Evolutionary conservation across 1,284 basidiomycete species (phyloP), one percentile per base, ranked within the genome.

Genomic region (Fomes fomentarius): DNA sequence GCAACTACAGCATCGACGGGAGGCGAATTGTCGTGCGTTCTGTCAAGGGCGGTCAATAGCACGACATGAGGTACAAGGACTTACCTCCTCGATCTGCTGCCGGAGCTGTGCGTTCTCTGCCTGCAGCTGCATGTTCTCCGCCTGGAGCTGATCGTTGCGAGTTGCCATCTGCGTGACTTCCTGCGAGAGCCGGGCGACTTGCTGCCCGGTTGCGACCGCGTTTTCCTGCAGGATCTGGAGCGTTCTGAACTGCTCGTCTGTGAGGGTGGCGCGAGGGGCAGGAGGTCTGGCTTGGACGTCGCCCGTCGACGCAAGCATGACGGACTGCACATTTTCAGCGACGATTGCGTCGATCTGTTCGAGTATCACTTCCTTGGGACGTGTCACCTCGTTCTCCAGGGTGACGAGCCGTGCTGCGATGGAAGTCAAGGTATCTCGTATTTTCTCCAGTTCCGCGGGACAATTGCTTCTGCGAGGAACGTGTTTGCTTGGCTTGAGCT

Each of bases 401-500:
- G 39, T 34, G 19, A 22, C 40, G 2, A 64, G 44, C 4, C 56
- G 54, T 2, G 52, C 57, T 21, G 57, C 61, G 47, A 65, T 49
- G 6, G 55, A 44, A 1, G 46, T 28, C 22, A 64, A 34, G 2
- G 48, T 34, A 25, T 57, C 49, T 7, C 53, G 50, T 26, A 62
- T 56, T 21, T 57, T 59, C 30, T 57, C 56, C 5, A 62, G 53
- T 46, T 62, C 61, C 17, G 56, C 22, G 10, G 57, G 61, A 59
- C 44, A 31, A 62, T 54, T 22, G 54, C 54, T 37, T 58, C 56
- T 14, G 60, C 57, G 26, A 61, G 50, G 47, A 56, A 56, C 6
- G 51, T 41, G 37, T 50, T 61, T n/a, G 56, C 41, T 33, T 56
- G 56, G 15, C 40, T 52, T 9, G 57, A 41, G 28, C 34, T 40